Conservation (phyloP, 106 monocot species). For the Acorus gramineus region DNA sequence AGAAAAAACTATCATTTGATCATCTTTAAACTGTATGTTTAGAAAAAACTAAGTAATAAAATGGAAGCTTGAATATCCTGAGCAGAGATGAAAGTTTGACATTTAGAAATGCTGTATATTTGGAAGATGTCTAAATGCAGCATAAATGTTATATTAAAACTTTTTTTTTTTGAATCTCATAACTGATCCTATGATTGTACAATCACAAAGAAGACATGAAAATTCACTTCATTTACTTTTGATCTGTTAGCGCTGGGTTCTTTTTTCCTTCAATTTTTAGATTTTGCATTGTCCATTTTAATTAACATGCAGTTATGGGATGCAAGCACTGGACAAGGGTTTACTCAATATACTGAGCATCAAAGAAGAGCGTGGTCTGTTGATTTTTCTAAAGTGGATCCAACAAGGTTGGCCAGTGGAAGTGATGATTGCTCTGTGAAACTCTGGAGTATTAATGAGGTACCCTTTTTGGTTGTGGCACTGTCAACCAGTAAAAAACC, state of each 20-base stretch:
- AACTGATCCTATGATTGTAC: no score
- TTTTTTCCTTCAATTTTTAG: constrained; percentile 6
- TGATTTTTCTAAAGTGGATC: constrained; percentile 71
- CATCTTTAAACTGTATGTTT: no score
- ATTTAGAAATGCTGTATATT: no score
- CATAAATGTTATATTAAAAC: no score
- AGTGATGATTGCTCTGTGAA: constrained; percentile 90
- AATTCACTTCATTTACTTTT: neutral
- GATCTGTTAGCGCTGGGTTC: neutral
- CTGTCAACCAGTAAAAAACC: no score
- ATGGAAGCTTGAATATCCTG: no score
- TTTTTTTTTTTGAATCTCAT: no score
- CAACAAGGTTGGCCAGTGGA: constrained; percentile 86
- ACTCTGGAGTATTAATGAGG: constrained; percentile 96
- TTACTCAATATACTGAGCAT: neutral
- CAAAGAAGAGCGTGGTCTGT: constrained; percentile 78
- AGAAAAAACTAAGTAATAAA: no score
- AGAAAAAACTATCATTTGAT: no score
- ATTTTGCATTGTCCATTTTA: constrained; percentile 3
- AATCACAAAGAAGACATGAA: no score
- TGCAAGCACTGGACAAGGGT: constrained; percentile 87
- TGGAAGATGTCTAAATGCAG: no score
- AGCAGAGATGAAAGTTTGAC: no score
- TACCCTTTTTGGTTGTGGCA: constrained; percentile 9
- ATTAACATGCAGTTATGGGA: constrained; percentile 84